Conservation (phyloP, 164 flowering plant genomes). For the Macadamia integrifolia region DNA sequence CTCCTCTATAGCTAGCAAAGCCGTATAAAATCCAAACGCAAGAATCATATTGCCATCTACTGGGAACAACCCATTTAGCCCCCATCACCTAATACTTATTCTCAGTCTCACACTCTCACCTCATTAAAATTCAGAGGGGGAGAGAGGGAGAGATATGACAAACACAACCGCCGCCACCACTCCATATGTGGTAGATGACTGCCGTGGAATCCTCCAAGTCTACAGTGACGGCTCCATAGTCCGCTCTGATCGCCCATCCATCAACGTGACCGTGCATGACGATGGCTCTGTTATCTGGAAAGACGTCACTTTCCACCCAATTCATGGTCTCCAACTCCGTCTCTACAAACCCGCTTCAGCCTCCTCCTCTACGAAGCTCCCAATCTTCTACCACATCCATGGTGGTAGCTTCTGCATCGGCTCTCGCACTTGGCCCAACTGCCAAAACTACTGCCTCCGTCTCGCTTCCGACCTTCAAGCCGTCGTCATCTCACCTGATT, state of each 20-base stretch:
- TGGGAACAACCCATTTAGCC: no score
- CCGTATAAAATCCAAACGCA: no score
- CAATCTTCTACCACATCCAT: conserved; percentile 18
- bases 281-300: conserved; percentile 36
- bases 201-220: conserved; percentile 26
- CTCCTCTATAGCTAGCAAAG: no score
- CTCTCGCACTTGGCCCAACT: conserved; percentile 45
- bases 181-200: conserved; percentile 34
- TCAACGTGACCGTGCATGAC: conserved; percentile 14
- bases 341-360: conserved; percentile 38
- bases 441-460: conserved; percentile 46
- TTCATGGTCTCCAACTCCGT: conserved; percentile 46
- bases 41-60: no score
- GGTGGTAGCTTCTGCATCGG: no score
- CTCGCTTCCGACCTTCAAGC: conserved; percentile 40
- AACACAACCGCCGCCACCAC: background rate
- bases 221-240: conserved; percentile 28
- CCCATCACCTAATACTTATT: no score
- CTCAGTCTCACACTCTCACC: no score
- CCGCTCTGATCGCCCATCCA: conserved; percentile 17
- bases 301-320: conserved; percentile 33
- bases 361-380: conserved; percentile 19
- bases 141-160: background rate
- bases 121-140: no score
- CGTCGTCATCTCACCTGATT: conserved; percentile 48